Base-by-base conservation (phyloP, 2,329 filamentous ascomycete species). In the Amphichorda felina region DNA sequence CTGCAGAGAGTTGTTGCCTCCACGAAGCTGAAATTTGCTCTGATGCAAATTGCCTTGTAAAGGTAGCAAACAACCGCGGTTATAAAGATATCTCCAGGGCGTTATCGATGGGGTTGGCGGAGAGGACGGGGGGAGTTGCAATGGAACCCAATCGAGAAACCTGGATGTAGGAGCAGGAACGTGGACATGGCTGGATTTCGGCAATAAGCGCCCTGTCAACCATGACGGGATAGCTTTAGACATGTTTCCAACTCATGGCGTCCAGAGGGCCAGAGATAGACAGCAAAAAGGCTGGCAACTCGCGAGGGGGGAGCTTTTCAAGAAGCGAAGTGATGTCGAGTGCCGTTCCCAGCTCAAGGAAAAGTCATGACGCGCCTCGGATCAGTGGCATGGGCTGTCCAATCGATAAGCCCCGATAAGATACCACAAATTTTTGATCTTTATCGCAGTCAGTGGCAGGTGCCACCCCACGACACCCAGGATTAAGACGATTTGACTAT, bases 331-430 rank as follows among this genome's bases (percentile, higher is more conserved):
- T 37, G 28, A 36, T 33, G 22, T 33, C 29, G 30, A 24, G 21
- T 21, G 34, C 38, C 27, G 34, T 34, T 35, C 35, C 18, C 18
- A 19, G 22, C 11, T 24, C 7, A 2, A n/a, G n/a, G n/a, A n/a
- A n/a, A n/a, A n/a, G n/a, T 48, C 54, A 58, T 60, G 57, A 60
- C 57, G 57, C 57, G 55, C 51, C 45, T 44, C 42, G 16, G 5
- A 17, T n/a, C 14, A 18, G 29, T 18, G 16, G 29, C 16, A 17
- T 14, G 15, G 14, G 28, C 16, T 34, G 38, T 24, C 57, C 54
- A 59, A 59, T 57, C 40, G 57, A 61, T 60, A 59, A 55, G 55
- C 41, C 4, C n/a, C 43, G 59, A 61, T 60, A 61, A 53, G 45
- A 39, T 44, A 55, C 52, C 53, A 58, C 54, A 59, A 60, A 57